Conservation (phyloP, 305 asterid species). For the Vinca major region DNA sequence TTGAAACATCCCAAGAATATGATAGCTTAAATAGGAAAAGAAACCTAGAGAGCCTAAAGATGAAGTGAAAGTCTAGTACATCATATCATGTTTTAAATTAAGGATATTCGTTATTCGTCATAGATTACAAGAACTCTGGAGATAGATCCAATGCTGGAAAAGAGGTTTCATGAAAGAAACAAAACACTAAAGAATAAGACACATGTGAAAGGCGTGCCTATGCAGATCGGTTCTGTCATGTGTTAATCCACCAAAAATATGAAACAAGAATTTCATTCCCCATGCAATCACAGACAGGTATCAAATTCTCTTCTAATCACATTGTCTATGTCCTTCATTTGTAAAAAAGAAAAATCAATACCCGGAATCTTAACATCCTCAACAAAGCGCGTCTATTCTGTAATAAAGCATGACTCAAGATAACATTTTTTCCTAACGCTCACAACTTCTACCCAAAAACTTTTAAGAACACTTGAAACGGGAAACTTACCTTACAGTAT, state of each 20-base stretch:
- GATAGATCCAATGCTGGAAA: neutral
- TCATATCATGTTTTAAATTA: neutral
- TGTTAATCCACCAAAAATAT: too few species aligned
- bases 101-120: slow-evolving; percentile 1
- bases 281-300: neutral
- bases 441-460: neutral
- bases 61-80: neutral
- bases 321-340: neutral
- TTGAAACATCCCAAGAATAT: neutral
- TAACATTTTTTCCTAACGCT: neutral
- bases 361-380: too few species aligned
- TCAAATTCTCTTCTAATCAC: neutral
- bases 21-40: neutral
- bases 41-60: neutral
- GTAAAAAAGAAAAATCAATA: too few species aligned
- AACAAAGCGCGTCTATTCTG: too few species aligned
- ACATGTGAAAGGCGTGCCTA: neutral
- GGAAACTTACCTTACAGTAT: slow-evolving; percentile 14
- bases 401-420: too few species aligned
- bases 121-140: neutral
- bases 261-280: neutral
- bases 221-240: neutral
- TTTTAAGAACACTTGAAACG: neutral
- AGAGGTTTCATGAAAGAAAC: slow-evolving; percentile 1
- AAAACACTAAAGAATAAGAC: neutral